Evolutionary conservation across 257 asterid genomes (phyloP).

Genomic region (Solanum clarkiae): DNA sequence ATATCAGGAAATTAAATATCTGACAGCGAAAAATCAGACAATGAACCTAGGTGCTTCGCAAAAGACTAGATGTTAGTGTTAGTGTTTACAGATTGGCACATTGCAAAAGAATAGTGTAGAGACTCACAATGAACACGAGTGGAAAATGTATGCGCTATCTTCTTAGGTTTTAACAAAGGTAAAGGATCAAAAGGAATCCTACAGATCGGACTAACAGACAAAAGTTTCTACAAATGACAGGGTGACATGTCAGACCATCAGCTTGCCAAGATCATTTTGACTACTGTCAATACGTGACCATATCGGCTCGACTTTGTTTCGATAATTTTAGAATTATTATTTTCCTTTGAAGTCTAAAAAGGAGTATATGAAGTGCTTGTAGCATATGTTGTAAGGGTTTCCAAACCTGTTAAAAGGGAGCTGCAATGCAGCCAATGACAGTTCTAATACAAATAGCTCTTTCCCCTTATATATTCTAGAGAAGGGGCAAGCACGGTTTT

Average conservation of each 20-base stretch:
- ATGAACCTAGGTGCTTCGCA: background rate
- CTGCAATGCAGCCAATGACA: background rate
- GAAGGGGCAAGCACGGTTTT: background rate
- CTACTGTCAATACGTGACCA: background rate
- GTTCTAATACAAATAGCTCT: background rate
- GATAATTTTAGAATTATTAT: background rate
- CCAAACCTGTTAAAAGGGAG: background rate
- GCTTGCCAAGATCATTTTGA: background rate
- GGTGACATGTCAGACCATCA: background rate
- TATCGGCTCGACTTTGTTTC: background rate
- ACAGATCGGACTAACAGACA: background rate
- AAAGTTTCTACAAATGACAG: background rate
- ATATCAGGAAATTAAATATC: background rate
- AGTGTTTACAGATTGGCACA: background rate
- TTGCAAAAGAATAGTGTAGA: background rate
- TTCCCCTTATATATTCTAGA: background rate
- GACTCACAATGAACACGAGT: background rate
- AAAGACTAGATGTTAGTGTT: background rate
- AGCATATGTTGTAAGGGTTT: background rate
- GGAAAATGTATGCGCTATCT: background rate
- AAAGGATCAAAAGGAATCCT: background rate
- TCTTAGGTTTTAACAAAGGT: background rate
- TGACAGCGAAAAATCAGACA: background rate
- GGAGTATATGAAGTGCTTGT: background rate
- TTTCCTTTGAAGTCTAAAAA: background rate